phyloP scores from a whole-genome alignment of 139 green algal species.

The Chlamydomonas asymmetrica region DNA sequence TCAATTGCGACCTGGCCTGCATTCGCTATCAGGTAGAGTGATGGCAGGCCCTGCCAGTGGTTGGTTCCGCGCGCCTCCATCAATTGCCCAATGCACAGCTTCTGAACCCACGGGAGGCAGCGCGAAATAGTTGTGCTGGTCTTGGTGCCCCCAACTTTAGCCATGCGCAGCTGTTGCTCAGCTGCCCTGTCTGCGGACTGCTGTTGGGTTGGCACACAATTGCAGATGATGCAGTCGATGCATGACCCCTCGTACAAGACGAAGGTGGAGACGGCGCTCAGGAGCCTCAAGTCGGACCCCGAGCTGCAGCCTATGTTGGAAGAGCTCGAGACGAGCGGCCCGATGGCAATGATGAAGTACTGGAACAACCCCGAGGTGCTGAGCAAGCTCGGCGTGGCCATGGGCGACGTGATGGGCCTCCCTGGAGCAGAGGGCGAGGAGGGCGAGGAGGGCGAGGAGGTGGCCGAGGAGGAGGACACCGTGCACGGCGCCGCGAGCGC shows the following conservation, averaged over 20 bases:
- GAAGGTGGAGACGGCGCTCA: slow-evolving; percentile 66
- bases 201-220: too few species aligned
- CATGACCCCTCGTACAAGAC: slow-evolving; percentile 62
- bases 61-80: too few species aligned
- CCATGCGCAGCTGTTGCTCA: too few species aligned
- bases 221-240: slow-evolving; percentile 73
- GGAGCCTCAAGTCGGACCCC: slow-evolving; percentile 89
- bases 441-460: slow-evolving; percentile 61
- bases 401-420: slow-evolving; percentile 66
- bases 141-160: too few species aligned
- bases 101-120: too few species aligned
- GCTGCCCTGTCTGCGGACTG: too few species aligned
- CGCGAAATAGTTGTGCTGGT: too few species aligned
- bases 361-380: slow-evolving; percentile 94
- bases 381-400: slow-evolving; percentile 86
- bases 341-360: slow-evolving; percentile 98
- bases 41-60: too few species aligned
- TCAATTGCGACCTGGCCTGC: too few species aligned
- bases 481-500: slow-evolving; percentile 66
- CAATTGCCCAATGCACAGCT: neutral
- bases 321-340: slow-evolving; percentile 91
- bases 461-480: slow-evolving; percentile 53
- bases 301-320: slow-evolving; percentile 89
- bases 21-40: too few species aligned
- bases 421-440: slow-evolving; percentile 37